Conservation (phyloP, 768 basidiomycete species). For the Psilocybe cyanescens region DNA sequence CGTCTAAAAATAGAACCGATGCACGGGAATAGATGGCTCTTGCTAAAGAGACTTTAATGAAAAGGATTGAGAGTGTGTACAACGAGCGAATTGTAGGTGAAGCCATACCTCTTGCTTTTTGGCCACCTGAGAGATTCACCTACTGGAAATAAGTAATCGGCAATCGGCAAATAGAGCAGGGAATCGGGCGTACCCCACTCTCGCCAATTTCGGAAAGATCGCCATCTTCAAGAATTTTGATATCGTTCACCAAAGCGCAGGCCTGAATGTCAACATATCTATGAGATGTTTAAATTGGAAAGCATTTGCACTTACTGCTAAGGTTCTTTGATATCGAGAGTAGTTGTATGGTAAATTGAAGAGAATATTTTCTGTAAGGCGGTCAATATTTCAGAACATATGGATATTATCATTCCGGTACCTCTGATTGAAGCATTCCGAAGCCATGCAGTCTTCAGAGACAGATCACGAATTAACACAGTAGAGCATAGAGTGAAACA, state of each 20-base stretch:
- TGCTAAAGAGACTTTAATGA: neutral
- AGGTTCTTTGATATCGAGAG: constrained; percentile 73
- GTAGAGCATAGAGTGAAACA: neutral
- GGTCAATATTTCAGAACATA: constrained; percentile 44
- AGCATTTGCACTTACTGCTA: constrained; percentile 51
- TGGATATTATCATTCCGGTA: constrained; percentile 58
- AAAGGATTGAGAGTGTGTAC: neutral
- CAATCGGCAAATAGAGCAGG: neutral
- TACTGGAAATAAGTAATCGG: constrained; percentile 19
- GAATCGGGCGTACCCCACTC: constrained; percentile 58
- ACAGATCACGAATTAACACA: neutral
- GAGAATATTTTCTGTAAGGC: constrained; percentile 57
- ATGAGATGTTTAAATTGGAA: neutral
- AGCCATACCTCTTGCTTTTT: constrained; percentile 62
- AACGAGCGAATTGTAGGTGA: neutral
- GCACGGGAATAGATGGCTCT: constrained; percentile 9
- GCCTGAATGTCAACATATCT: constrained; percentile 30
- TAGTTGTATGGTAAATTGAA: constrained; percentile 76
- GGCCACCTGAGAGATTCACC: constrained; percentile 61
- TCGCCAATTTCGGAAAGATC: constrained; percentile 88
- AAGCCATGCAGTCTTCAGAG: constrained; percentile 61
- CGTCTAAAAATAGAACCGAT: constrained; percentile 3
- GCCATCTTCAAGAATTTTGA: constrained; percentile 84
- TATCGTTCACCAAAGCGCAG: constrained; percentile 69
- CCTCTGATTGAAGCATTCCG: constrained; percentile 59